These are phyloP conservation scores for Venturia asperata DNA, from an alignment of 2,329 filamentous ascomycete genomes.

Conservation along the genomic window DNA sequence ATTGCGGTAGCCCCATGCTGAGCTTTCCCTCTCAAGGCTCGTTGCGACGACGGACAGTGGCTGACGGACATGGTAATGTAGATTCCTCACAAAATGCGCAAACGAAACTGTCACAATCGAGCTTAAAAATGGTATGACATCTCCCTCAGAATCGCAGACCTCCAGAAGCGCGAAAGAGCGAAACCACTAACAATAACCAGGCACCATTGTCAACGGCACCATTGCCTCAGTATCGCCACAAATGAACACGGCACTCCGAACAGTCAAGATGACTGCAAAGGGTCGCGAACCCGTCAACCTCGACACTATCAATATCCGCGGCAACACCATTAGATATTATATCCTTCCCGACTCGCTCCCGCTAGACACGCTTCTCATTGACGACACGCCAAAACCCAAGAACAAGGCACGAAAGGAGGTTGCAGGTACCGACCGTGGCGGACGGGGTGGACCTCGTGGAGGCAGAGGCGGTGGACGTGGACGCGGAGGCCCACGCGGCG, in stretches of 20 bases:
- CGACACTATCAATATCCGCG: constrained; percentile 94
- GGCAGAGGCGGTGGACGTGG: constrained; percentile 40
- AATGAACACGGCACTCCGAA: constrained; percentile 96
- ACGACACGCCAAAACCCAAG: constrained; percentile 97
- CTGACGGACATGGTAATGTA: constrained; percentile 36
- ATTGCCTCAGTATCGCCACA: constrained; percentile 94
- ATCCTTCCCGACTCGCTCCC: constrained; percentile 94
- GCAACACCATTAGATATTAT: constrained; percentile 91
- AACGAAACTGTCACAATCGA: constrained; percentile 99
- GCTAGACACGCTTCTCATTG: constrained; percentile 88
- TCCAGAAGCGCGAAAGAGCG: not conserved
- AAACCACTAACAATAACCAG: constrained; percentile 39
- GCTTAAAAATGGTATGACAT: constrained; percentile 79
- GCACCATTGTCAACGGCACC: constrained; percentile 92
- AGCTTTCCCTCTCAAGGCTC: constrained; percentile 41
- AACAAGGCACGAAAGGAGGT: constrained; percentile 97
- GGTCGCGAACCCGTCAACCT: constrained; percentile 80
- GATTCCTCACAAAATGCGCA: constrained; percentile 98
- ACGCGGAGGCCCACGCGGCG: constrained; percentile 34
- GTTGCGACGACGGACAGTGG: constrained; percentile 19
- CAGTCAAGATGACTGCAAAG: constrained; percentile 91
- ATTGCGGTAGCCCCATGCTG: constrained; percentile 27
- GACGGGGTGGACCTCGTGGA: constrained; percentile 46
- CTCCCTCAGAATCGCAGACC: not conserved
- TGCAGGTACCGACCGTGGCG: constrained; percentile 39